Base-by-base conservation (phyloP, 257 asterid genomes). In the Salvia rosmarinus region DNA sequence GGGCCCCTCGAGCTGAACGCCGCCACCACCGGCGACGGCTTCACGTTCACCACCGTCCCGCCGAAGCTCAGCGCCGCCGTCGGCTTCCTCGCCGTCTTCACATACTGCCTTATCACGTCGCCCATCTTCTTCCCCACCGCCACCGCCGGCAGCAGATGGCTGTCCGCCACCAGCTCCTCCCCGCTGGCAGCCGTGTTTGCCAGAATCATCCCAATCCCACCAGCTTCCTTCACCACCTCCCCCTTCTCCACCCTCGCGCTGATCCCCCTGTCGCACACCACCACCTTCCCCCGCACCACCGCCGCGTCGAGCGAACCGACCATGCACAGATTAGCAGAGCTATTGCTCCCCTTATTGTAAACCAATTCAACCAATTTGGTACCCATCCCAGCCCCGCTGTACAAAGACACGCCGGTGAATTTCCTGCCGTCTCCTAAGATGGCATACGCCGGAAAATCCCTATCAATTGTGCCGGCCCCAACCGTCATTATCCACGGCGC, bases 401-500 rank as follows among this genome's bases (percentile, higher is more conserved):
- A 86, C 25, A 86, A 44, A 2, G 91, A 86, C 3, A 82, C 89
- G 1, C 92, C 92, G 0, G 75, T 68, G 65, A 75, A 77, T 64
- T 81, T 84, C 60, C 61, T 19, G 64, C 84, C 89, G 34, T 82
- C 77, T 17, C 88, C 89, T 0, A 87, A 39, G 19, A 55, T 39
- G 10, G 78, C 85, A 5, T 54, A 76, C 13, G 92, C 87, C 4
- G 92, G 92, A 14, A 85, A 85, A 58, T 85, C 89, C 5, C 96
- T 82, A 63, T 87, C 87, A 0, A 90, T 25, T 0, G 95, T 86
- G 13, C 95, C 89, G 0, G 96, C 95, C 23, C 95, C 96, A 14
- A 90, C 96, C 0, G 92, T 88, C 60, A 87, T 61, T 0, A 90
- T 86, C 95, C 96, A 90, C 0, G 96, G 96, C 2, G 96, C 95